phyloP scores from a whole-genome alignment of 805 yeast species.

The Saccharomycopsis malanga region DNA sequence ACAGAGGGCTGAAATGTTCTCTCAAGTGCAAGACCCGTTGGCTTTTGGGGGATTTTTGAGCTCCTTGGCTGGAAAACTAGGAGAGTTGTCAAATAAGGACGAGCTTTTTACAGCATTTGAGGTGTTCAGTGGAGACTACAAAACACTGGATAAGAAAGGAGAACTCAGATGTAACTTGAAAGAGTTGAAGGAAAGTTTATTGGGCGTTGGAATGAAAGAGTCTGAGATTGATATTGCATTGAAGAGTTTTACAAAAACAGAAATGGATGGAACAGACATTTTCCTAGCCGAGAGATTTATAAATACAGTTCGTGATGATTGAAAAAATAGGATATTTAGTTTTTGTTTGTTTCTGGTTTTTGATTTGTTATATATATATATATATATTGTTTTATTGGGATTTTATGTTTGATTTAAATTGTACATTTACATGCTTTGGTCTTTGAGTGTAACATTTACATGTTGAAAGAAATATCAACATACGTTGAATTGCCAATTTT shows the following conservation, averaged over 20 bases:
- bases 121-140: slow-evolving; percentile 36
- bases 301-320: slow-evolving; percentile 21
- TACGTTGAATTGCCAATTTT: no score
- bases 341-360: no score
- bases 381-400: no score
- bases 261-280: slow-evolving; percentile 48
- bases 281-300: slow-evolving; percentile 38
- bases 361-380: no score
- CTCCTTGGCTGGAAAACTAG: slow-evolving; percentile 50
- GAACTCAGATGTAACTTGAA: slow-evolving; percentile 42
- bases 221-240: slow-evolving; percentile 45
- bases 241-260: slow-evolving; percentile 46
- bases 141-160: slow-evolving; percentile 25
- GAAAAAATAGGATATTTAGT: not conserved
- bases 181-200: slow-evolving; percentile 43
- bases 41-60: slow-evolving; percentile 62
- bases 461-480: no score
- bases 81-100: slow-evolving; percentile 42
- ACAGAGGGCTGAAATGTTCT: slow-evolving; percentile 45
- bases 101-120: slow-evolving; percentile 55
- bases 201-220: slow-evolving; percentile 35
- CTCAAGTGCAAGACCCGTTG: slow-evolving; percentile 33
- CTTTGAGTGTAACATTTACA: no score
- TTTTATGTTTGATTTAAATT: no score
- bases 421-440: no score